phyloP scores from a whole-genome alignment of 805 yeast species.

The Saccharomycopsis babjevae region DNA sequence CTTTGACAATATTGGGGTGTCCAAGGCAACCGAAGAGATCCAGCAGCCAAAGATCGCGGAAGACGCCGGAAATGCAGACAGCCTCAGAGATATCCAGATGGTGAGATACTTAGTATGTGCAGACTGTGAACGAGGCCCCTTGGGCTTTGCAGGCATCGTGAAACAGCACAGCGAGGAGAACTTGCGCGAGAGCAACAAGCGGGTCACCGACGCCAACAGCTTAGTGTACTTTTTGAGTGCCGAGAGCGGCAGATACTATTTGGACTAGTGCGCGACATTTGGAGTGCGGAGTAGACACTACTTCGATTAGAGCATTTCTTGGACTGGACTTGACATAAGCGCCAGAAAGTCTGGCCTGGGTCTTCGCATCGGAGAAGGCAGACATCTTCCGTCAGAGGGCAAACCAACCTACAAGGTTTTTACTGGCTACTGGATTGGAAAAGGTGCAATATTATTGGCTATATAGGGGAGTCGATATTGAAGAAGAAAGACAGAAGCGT shows the following conservation, averaged over 20 bases:
- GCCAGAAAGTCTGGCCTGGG: too few species aligned
- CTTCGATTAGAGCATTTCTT: too few species aligned
- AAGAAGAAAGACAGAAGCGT: too few species aligned
- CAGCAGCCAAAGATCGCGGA: conserved; percentile 17
- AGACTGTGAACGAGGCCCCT: conserved; percentile 70
- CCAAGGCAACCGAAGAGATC: conserved; percentile 27
- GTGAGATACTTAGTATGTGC: conserved; percentile 56
- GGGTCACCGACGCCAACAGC: conserved; percentile 28
- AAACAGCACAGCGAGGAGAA: conserved; percentile 20
- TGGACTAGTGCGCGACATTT: too few species aligned
- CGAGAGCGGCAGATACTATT: conserved; percentile 34
- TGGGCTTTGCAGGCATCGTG: conserved; percentile 51
- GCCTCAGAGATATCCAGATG: conserved; percentile 26
- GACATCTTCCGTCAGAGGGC: too few species aligned
- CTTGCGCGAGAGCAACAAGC: conserved; percentile 17
- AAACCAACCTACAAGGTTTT: too few species aligned
- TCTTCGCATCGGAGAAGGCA: too few species aligned
- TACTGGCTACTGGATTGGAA: too few species aligned
- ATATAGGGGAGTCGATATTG: neutral
- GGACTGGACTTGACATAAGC: too few species aligned
- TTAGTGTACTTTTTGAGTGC: conserved; percentile 36
- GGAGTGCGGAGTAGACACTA: too few species aligned
- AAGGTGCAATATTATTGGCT: neutral
- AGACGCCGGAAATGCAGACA: conserved; percentile 18
- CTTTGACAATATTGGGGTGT: conserved; percentile 71